Base-by-base conservation (phyloP, 2,329 filamentous ascomycete species). In the Colletotrichum cereale region DNA sequence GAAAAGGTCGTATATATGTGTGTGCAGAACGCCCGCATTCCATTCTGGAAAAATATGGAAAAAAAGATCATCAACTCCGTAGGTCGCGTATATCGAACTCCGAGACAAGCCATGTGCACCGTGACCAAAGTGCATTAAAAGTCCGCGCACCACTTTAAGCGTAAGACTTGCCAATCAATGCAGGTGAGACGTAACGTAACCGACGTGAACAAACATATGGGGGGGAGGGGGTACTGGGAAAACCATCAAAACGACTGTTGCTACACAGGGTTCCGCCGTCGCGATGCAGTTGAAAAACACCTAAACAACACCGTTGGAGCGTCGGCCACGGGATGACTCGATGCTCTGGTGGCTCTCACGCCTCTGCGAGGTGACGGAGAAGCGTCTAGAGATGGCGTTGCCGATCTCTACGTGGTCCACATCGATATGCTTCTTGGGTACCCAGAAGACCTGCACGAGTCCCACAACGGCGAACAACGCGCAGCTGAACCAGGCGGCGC, bases 401-500 rank as follows among this genome's bases (percentile, higher is more conserved):
- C 62, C 69, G 24, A 72, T 64, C 56, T 70, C 73, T 14, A 66
- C 77, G 21, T 75, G 71, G 7, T 75, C 71, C 2, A 64, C 74
- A n/a, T 80, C 77, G 74, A 73, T 67, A 48, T 64, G 57, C 26
- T 70, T 70, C 58, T 63, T 66, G 26, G 72, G 72, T 1, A 74
- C 66, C 72, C 66, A 73, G 48, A 73, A 56, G 31, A 74, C 66
- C 62, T 74, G 72, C 34, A 73, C 36, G 5, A 69, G 53, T 12
- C 72, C 72, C 1, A 74, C 26, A 7, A 66, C 44, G 31, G 66
- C 70, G 29, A 74, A 58, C 18, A 53, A 55, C 6, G 72, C 65
- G 55, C 81, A 83, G 71, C 82, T 84, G 48, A 81, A 80, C 81
- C 82, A 85, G 4, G 83, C 83, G 1, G 81, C 79, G 0, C 80